Conservation (phyloP, 306 rosid species). For the Citrullus colocynthis region DNA sequence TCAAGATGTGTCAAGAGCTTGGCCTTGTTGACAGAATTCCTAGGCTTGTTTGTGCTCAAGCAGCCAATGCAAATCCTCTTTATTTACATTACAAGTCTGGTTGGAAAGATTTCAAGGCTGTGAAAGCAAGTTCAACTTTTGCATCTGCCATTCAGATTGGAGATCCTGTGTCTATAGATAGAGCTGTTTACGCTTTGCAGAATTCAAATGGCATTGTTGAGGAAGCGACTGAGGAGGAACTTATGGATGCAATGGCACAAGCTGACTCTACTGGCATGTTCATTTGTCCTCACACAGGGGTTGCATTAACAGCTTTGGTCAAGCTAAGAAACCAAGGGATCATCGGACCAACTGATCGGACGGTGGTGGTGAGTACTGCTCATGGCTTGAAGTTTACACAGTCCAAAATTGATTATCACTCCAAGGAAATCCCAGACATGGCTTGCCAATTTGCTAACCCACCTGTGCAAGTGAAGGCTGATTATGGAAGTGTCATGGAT, state of each 20-base stretch:
- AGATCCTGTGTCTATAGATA: slow-evolving; percentile 69
- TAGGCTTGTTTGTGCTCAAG: slow-evolving; percentile 69
- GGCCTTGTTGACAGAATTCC: slow-evolving; percentile 66
- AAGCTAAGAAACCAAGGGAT: slow-evolving; percentile 62
- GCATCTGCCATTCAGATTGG: slow-evolving; percentile 87
- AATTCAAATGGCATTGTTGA: slow-evolving; percentile 65
- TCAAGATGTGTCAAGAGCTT: slow-evolving; percentile 66
- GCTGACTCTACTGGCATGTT: slow-evolving; percentile 89
- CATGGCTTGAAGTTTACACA: slow-evolving; percentile 74
- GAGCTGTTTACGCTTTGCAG: slow-evolving; percentile 64
- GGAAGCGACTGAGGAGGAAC: slow-evolving; percentile 68
- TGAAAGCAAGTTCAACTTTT: slow-evolving; percentile 46
- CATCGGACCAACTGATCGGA: slow-evolving; percentile 39
- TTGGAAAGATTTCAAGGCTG: slow-evolving; percentile 48
- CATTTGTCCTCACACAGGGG: slow-evolving; percentile 77
- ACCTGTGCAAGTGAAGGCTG: slow-evolving; percentile 31
- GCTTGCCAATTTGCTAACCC: slow-evolving; percentile 37
- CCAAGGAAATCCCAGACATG: slow-evolving; percentile 29
- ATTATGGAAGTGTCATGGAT: slow-evolving; percentile 41
- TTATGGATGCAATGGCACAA: slow-evolving; percentile 72
- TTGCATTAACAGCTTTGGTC: slow-evolving; percentile 51
- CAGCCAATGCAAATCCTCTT: slow-evolving; percentile 71
- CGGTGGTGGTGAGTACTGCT: slow-evolving; percentile 78
- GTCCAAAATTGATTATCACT: slow-evolving; percentile 41
- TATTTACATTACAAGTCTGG: slow-evolving; percentile 51